Percentiles rank a stretch among this genome's conserved stretches.
These are phyloP conservation scores for Chloris gayana DNA, from an alignment of 176 grass and related monocot genomes.

Conservation along the genomic window DNA sequence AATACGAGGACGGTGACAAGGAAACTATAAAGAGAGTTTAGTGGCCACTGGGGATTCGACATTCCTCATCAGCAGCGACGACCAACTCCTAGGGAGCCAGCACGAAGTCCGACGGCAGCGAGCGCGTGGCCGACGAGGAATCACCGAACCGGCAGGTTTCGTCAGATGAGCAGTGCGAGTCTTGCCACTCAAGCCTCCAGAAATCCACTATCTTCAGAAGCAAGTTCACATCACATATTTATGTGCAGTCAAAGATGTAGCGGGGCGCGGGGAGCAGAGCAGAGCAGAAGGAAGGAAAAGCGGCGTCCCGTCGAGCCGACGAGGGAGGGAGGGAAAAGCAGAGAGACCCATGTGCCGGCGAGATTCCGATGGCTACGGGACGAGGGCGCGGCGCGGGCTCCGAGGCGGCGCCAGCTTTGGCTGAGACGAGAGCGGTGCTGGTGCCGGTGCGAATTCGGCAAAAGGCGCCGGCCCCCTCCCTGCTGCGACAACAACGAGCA, in stretches of 20 bases:
- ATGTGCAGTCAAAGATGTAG: conserved; percentile 34
- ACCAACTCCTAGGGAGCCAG: too few relatives aligned
- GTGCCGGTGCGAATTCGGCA: background rate
- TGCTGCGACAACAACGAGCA: too few relatives aligned
- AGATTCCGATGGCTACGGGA: background rate
- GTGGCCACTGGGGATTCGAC: background rate
- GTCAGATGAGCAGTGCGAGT: background rate
- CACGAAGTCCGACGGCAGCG: background rate
- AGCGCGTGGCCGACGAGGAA: background rate
- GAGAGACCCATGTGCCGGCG: conserved; percentile 29
- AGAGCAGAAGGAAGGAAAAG: background rate
- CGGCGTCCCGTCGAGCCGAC: background rate
- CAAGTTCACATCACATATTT: background rate
- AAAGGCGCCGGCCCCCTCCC: background rate
- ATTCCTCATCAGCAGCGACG: background rate
- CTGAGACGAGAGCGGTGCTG: background rate
- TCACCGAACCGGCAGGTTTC: background rate
- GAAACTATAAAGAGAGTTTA: too few relatives aligned
- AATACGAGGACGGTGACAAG: too few relatives aligned
- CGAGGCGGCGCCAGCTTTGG: conserved; percentile 20
- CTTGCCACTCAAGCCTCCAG: conserved; percentile 33
- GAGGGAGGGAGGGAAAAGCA: too few relatives aligned
- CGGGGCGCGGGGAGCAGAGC: too few relatives aligned
- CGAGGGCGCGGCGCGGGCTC: background rate
- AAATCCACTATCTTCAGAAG: too few relatives aligned